phyloP scores from a whole-genome alignment of 2,329 filamentous ascomycete species.

The Rhynchosporium graminicola region DNA sequence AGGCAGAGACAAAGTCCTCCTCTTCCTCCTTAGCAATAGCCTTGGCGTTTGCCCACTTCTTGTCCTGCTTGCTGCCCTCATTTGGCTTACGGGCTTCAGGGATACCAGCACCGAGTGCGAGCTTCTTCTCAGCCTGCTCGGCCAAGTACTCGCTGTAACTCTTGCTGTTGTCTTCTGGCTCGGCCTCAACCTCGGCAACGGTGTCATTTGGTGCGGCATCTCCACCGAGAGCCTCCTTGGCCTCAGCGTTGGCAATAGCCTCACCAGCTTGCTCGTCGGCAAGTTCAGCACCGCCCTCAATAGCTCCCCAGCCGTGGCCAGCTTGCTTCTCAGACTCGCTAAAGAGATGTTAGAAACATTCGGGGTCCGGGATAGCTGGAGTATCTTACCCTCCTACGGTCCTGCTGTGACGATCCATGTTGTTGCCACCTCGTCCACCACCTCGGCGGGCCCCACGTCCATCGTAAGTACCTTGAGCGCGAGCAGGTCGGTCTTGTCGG shows the following conservation, averaged over 20 bases:
- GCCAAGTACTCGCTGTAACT: constrained; percentile 88
- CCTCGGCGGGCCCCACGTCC: constrained; percentile 53
- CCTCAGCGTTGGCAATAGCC: constrained; percentile 81
- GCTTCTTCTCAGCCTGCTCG: constrained; percentile 75
- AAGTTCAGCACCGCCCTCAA: constrained; percentile 79
- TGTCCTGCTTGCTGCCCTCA: constrained; percentile 83
- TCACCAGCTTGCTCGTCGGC: constrained; percentile 91
- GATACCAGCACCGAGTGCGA: constrained; percentile 62
- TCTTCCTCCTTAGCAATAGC: constrained; percentile 62
- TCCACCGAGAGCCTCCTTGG: constrained; percentile 66
- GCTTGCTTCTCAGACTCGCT: constrained; percentile 85
- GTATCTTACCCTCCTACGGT: constrained; percentile 37
- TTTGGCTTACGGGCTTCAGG: constrained; percentile 85
- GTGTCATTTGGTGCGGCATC: constrained; percentile 42
- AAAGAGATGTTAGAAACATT: constrained; percentile 26
- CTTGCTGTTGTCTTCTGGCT: constrained; percentile 75
- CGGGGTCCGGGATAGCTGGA: not conserved
- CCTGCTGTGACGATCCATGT: constrained; percentile 43
- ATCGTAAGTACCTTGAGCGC: constrained; percentile 58
- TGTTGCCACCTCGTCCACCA: constrained; percentile 38
- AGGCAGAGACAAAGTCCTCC: constrained; percentile 75
- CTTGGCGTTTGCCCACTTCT: constrained; percentile 92
- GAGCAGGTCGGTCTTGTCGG: constrained; percentile 50
- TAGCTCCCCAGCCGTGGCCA: constrained; percentile 85
- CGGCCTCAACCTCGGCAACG: constrained; percentile 48